A percentile compares a stretch with the other conserved stretches of the same genome.
These are phyloP conservation scores for Juncus effusus DNA, from an alignment of 176 grass and related monocot species.

Conservation along the genomic window DNA sequence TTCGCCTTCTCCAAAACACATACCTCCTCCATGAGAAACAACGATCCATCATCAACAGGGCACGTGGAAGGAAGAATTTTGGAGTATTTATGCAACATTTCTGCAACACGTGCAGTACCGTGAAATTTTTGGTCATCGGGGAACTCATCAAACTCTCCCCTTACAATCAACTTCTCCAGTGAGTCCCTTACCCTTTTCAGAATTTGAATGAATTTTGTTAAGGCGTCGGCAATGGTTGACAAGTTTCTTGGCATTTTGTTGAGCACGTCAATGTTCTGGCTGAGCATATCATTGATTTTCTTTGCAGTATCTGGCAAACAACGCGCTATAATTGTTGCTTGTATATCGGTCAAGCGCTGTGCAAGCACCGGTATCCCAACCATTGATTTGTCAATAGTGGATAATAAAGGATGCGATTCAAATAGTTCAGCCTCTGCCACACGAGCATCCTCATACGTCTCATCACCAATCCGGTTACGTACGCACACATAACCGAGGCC, in stretches of 20 bases:
- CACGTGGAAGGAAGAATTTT: not conserved
- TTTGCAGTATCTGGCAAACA: conserved; percentile 29
- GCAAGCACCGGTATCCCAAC: conserved; percentile 29
- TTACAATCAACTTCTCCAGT: conserved; percentile 16
- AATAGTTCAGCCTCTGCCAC: conserved; percentile 19
- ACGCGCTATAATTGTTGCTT: conserved; percentile 20
- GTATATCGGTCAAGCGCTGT: conserved; percentile 22
- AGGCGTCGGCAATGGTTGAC: conserved; percentile 7
- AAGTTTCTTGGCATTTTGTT: conserved; percentile 25
- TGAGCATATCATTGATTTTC: conserved; percentile 32
- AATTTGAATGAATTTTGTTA: conserved; percentile 17
- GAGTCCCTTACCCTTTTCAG: conserved; percentile 14
- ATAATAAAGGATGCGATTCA: conserved; percentile 16
- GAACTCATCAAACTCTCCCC: conserved; percentile 33
- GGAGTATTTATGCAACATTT: conserved; percentile 17
- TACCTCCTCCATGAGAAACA: conserved; percentile 34
- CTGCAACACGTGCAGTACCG: not conserved
- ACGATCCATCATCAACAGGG: not conserved
- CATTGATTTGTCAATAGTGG: conserved; percentile 33
- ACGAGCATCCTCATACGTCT: conserved; percentile 29
- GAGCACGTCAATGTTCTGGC: conserved; percentile 1
- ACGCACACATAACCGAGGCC: conserved; percentile 40
- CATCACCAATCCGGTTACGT: conserved; percentile 29
- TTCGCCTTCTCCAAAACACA: not conserved
- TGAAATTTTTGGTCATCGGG: conserved; percentile 11